Evolutionary conservation across 768 basidiomycete genomes (phyloP).

Genomic region (Chalciporus piperatus): DNA sequence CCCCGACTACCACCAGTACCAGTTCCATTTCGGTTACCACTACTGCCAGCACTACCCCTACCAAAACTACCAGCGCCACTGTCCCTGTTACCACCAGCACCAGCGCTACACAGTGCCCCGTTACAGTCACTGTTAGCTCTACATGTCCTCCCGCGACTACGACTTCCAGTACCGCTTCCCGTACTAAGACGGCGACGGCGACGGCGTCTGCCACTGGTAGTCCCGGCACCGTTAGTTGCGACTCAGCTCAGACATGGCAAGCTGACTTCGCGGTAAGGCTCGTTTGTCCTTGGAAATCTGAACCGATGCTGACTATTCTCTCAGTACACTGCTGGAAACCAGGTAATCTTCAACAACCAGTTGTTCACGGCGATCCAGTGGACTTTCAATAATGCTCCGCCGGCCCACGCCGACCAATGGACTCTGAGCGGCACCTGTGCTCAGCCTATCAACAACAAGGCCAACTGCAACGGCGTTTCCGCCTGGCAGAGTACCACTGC

Average conservation of each 20-base stretch:
- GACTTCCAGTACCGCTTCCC: background rate
- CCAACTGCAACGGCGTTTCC: slow-evolving; percentile 16
- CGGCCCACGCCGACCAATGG: slow-evolving; percentile 19
- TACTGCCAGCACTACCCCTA: background rate
- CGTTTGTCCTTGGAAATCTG: too few species aligned
- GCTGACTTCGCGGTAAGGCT: slow-evolving; percentile 18
- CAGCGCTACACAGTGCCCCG: too few species aligned
- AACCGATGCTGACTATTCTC: background rate
- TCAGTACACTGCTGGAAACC: slow-evolving; percentile 24
- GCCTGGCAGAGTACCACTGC: slow-evolving; percentile 18
- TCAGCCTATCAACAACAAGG: slow-evolving; percentile 25
- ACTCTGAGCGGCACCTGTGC: background rate
- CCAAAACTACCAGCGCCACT: background rate
- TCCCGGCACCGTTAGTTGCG: slow-evolving; percentile 4
- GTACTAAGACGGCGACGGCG: background rate
- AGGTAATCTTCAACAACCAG: slow-evolving; percentile 20
- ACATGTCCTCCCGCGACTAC: background rate
- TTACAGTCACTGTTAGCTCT: too few species aligned
- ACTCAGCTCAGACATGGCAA: slow-evolving; percentile 24
- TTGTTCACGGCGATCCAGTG: slow-evolving; percentile 27
- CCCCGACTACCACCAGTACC: background rate
- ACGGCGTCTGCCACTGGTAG: background rate
- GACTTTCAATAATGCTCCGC: slow-evolving; percentile 22
- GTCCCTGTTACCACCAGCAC: background rate
- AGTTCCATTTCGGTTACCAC: background rate